These are phyloP conservation scores for Yueomyces sinensis DNA, from an alignment of 805 yeast genomes.

Conservation along the genomic window DNA sequence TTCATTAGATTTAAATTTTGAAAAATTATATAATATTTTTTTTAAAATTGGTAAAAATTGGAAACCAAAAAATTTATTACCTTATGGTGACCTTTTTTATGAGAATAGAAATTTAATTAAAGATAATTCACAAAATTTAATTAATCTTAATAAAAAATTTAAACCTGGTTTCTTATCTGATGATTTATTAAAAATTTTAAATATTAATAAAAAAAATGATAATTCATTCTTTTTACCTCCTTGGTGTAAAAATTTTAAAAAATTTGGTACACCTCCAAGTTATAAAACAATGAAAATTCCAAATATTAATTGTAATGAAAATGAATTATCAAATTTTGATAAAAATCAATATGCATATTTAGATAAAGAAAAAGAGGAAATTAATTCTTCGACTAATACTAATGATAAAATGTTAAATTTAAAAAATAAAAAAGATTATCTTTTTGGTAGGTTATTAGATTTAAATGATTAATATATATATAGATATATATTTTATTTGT, in stretches of 20 bases:
- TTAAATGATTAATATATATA: too few species aligned
- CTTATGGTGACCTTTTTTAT: conserved; percentile 64
- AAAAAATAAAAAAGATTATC: too few species aligned
- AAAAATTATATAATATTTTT: conserved; percentile 71
- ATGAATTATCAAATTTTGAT: conserved; percentile 27
- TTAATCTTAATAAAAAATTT: conserved; percentile 22
- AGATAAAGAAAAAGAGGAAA: too few species aligned
- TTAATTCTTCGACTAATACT: too few species aligned
- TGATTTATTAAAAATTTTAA: conserved; percentile 55
- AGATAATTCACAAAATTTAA: conserved; percentile 25
- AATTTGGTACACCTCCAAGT: conserved; percentile 73
- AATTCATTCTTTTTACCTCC: too few species aligned
- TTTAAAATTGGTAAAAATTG: conserved; percentile 54
- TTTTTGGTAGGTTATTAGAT: too few species aligned
- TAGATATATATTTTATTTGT: too few species aligned
- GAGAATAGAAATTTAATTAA: conserved; percentile 61
- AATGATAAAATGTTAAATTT: too few species aligned
- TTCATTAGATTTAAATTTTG: conserved; percentile 72
- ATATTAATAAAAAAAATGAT: conserved; percentile 38
- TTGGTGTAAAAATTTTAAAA: conserved; percentile 61
- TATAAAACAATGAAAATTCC: conserved; percentile 55
- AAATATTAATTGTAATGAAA: conserved; percentile 34
- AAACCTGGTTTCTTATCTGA: conserved; percentile 61
- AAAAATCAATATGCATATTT: conserved; percentile 26
- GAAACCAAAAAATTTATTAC: conserved; percentile 48